These are phyloP conservation scores for Cydonia oblonga DNA, from an alignment of 331 rosid species.

Conservation along the genomic window DNA sequence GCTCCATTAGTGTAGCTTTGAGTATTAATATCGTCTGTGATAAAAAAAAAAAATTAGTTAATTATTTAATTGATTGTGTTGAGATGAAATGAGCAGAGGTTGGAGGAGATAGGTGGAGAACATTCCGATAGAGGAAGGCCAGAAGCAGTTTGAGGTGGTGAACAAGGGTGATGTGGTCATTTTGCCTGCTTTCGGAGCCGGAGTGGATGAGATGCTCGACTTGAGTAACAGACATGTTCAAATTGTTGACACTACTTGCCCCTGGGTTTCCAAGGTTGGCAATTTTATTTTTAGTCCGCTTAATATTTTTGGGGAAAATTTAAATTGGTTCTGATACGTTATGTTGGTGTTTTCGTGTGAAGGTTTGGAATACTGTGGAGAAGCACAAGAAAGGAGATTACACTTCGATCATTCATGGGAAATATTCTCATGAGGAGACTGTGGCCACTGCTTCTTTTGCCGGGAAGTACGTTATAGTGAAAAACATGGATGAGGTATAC, in stretches of 20 bases:
- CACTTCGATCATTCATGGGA: constrained; percentile 90
- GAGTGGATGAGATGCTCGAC: constrained; percentile 85
- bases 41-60: too few species aligned
- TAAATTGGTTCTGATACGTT: background rate
- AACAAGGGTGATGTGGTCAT: constrained; percentile 76
- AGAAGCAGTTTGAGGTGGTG: constrained; percentile 71
- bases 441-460: constrained; percentile 97
- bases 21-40: too few species aligned
- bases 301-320: background rate
- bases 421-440: constrained; percentile 89
- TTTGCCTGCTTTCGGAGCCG: constrained; percentile 98
- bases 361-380: constrained; percentile 93
- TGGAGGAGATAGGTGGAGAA: constrained; percentile 76
- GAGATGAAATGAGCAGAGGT: constrained; percentile 28
- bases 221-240: constrained; percentile 70
- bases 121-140: constrained; percentile 58
- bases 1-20: too few species aligned
- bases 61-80: background rate
- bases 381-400: constrained; percentile 92
- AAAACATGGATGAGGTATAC: constrained; percentile 78
- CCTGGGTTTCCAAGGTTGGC: constrained; percentile 93
- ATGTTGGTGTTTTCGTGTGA: background rate
- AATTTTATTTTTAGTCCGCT: background rate
- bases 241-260: constrained; percentile 94
- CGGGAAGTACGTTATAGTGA: constrained; percentile 68